A percentile compares a stretch with the other conserved stretches of the same genome.
phyloP scores from a whole-genome alignment of 176 grass and related monocot genomes.

The Luzula sylvatica region DNA sequence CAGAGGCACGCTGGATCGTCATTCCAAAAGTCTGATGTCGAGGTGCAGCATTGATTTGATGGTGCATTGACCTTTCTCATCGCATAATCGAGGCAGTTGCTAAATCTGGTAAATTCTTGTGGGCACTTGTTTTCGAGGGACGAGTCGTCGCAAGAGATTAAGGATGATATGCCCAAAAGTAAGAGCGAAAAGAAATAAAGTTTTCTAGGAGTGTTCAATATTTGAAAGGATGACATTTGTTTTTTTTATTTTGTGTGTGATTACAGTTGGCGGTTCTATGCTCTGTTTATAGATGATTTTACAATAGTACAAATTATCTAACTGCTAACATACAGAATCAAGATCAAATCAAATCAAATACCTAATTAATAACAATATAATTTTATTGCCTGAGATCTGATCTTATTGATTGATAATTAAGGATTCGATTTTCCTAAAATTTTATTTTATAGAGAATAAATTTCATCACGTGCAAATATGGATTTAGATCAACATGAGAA shows the following conservation, averaged over 20 bases:
- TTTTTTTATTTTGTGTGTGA: neutral
- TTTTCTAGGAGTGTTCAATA: neutral
- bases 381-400: no score
- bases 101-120: constrained; percentile 34
- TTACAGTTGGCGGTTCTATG: no score
- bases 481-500: no score
- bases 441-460: no score
- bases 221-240: neutral
- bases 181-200: constrained; percentile 10
- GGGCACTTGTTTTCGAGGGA: constrained; percentile 48
- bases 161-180: constrained; percentile 6
- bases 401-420: no score
- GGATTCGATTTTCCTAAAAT: no score
- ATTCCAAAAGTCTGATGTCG: constrained; percentile 24
- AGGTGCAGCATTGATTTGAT: constrained; percentile 46
- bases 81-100: constrained; percentile 63
- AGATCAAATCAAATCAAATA: no score
- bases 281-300: no score
- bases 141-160: constrained; percentile 6
- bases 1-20: constrained; percentile 45
- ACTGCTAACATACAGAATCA: no score
- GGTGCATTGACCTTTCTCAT: constrained; percentile 36
- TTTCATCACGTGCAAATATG: no score
- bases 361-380: no score
- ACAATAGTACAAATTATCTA: no score